Base-by-base conservation (phyloP, 1,139 yeast genomes). In the Suhomyces bolitotheri region DNA sequence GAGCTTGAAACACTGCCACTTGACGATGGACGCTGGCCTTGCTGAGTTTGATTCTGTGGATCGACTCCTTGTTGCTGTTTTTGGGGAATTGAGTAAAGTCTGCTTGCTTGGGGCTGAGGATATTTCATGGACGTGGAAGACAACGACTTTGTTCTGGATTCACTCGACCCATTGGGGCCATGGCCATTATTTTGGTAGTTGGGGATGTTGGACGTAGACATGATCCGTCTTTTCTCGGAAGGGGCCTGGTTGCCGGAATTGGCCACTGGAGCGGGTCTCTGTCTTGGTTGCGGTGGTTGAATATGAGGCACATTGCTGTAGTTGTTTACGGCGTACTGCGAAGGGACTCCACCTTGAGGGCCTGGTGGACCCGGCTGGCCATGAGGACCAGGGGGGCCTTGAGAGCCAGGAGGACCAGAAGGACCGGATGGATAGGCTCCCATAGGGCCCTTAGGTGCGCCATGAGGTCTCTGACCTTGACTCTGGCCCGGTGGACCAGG, bases 1-100 rank as follows among this genome's bases (percentile, higher is more conserved):
- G 59, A 42, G 10, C 40, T 39, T 0, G 62, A 53, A 4, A 58
- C 53, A 17, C 52, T 45, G 11, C 58, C 44, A 33, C 54, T 47
- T 4, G 60, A 50, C 9, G 41, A 31, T 4, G 54, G 43, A 7
- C 48, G 29, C 22, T 29, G 43, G 23, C 20, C 27, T 9, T 22
- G 34, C 20, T 27, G 39, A 5, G 24, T 25, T 22, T 10, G 29
- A n/a, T 33, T 40, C 9, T 34, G 45, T 7, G 33, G 36, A n/a
- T n/a, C n/a, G n/a, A n/a, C n/a, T n/a, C n/a, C n/a, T n/a, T n/a
- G n/a, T n/a, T n/a, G n/a, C 29, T 27, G 46, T n/a, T 34, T 29
- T 21, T 29, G 39, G 10, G 33, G 46, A 14, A 36, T 33, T 11
- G 45, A 38, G 12, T 27, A 34, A 17, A 41, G 38, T 20, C 40